Base-by-base conservation (phyloP, 2,329 filamentous ascomycete genomes). In the Cylindrodendrum hubeiense region DNA sequence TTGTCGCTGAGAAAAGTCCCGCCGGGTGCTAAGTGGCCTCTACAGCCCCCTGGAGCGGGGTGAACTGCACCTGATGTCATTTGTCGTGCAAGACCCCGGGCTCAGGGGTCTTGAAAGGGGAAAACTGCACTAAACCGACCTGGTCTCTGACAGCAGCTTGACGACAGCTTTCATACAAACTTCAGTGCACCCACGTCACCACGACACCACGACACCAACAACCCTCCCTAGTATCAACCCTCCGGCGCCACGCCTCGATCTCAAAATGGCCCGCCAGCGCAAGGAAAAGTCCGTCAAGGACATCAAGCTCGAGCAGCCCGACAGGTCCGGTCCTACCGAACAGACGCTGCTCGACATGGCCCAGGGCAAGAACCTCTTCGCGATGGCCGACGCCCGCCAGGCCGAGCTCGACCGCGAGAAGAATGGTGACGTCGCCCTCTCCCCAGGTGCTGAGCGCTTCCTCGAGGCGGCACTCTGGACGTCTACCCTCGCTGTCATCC, bases 321-420 rank as follows among this genome's bases (percentile, higher is more conserved):
- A 94, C 79, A 88, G 90, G 65, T 89, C 88, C 54, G 86, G 79
- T 1, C 90, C 79, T 2, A 81, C 81, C 5, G 85, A 89, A 46
- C 86, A 91, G 77, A 95, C 93, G 0, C 84, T 96, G n/a, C 84
- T 94, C 63, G 84, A 95, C 61, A 77, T 95, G 30, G 93, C 93
- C 64, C 85, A 91, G 57, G 86, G 93, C 68, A 86, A 87, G 69
- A 77, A 88, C 76, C 80, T 91, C 70, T 82, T 90, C 77, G 80
- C 82, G 58, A 79, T 84, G 77, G 82, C 85, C n/a, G 80, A 82
- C 30, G 73, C 68, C 34, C 74, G 79, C 47, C 72, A 77, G 77
- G 69, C 75, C 75, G 69, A 82, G 73, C 61, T 77, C 64, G 74
- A 71, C 37, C 56, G 47, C 41, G 5, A 50, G 46, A 46, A 61